Evolutionary conservation across 805 yeast species (phyloP), one percentile per base, ranked within the genome.

Genomic region (Wickerhamiella galacta): DNA sequence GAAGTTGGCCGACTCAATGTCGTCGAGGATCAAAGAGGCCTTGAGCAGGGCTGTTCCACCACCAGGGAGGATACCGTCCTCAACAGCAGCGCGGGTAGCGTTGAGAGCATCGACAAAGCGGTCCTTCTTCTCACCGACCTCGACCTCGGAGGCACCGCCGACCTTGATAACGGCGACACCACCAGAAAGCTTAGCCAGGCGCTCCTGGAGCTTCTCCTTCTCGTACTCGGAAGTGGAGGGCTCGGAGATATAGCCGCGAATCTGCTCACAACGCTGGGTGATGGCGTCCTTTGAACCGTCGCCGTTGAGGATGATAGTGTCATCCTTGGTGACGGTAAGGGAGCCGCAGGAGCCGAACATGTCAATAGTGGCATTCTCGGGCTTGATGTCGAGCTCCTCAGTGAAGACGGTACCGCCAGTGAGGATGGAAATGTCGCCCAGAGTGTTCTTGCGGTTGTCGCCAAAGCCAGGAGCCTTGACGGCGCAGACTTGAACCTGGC

Each of bases 381-480:
- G 95, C 66, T 87, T 80, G 59, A 85, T 69, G 56, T 83, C 95
- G 48, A 83, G 69, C 59, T 90, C 96, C 60, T 85, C 95, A 45
- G 95, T 82, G 54, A 61, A 60, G 17, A 60, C 66, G 20, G 94
- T 80, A 60, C 95, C 95, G 40, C 95, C 95, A 28, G 95, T 76
- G 41, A 85, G 68, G 50, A 82, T 76, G 51, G 95, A 94, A 58
- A 90, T 74, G 59, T 90, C 98, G 46, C 94, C 95, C 42, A 90
- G 65, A 44, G 80, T 83, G 68, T 83, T 83, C 70, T 81, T 80
- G 66, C 95, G 78, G 75, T 90, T 85, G 66, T 90, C 98, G 59
- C 96, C 98, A 52, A 87, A 90, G 33, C 98, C 98, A 50, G 98
- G 98, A 21, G 96, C 94, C 69, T 85, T 87, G 45, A 90, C 95